Evolutionary conservation across 202 grass and related monocot genomes (phyloP).

Genomic region (Carex arenaria): DNA sequence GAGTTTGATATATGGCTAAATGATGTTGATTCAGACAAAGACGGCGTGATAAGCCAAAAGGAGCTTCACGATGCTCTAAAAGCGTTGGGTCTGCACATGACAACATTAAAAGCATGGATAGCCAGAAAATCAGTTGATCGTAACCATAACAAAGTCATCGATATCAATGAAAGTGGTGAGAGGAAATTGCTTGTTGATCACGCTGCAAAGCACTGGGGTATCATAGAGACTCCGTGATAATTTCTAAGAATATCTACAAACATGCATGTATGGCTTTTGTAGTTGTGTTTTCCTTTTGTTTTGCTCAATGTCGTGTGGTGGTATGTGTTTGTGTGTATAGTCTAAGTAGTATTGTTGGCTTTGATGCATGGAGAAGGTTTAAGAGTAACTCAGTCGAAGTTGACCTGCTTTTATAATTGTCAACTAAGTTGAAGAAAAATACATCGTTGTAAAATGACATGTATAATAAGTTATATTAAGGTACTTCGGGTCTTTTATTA

Average conservation of each 20-base stretch:
- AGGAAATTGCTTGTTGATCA: slow-evolving; percentile 15
- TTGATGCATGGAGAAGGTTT: no score
- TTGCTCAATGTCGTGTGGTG: no score
- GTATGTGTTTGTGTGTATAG: no score
- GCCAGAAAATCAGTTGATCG: background rate
- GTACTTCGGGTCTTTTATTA: background rate
- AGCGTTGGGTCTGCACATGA: background rate
- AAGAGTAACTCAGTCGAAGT: background rate
- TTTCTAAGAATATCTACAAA: no score
- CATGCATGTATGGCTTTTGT: no score
- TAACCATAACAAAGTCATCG: slow-evolving; percentile 9
- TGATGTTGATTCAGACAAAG: background rate
- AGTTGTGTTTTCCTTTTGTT: no score
- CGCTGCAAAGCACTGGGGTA: slow-evolving; percentile 5
- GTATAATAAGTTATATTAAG: background rate
- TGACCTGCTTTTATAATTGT: background rate
- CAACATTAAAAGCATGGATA: background rate
- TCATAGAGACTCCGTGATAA: background rate
- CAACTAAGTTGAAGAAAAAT: background rate
- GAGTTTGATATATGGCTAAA: background rate
- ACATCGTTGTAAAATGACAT: background rate
- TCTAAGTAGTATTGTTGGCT: no score
- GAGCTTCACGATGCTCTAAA: slow-evolving; percentile 9
- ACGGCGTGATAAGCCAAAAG: slow-evolving; percentile 12
- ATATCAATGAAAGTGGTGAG: background rate